These are phyloP conservation scores for Beauveria scarabaeidicola DNA, from an alignment of 2,329 filamentous ascomycete species.

Conservation along the genomic window DNA sequence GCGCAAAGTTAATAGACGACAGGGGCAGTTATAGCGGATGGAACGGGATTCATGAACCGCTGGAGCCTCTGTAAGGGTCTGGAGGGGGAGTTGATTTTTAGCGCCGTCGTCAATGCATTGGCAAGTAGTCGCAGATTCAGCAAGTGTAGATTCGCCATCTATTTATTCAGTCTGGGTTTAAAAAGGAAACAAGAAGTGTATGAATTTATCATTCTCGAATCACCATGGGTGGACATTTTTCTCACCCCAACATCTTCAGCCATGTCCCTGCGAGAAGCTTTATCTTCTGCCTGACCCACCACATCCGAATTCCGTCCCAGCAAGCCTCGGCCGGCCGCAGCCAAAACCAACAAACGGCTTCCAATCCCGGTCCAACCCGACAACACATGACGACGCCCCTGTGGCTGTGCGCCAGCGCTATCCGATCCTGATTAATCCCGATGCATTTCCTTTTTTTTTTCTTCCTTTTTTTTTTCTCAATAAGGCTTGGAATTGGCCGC, in stretches of 20 bases:
- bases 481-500: too few relatives aligned
- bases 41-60: neutral
- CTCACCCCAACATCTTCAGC: neutral
- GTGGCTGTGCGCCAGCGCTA: slow-evolving; percentile 1
- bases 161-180: too few relatives aligned
- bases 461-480: too few relatives aligned
- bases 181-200: too few relatives aligned
- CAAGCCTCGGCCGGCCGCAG: neutral
- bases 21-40: neutral
- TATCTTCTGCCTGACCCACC: neutral
- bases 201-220: too few relatives aligned
- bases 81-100: too few relatives aligned
- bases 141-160: too few relatives aligned
- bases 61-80: neutral
- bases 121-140: too few relatives aligned
- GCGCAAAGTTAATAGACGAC: too few relatives aligned
- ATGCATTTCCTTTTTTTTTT: neutral
- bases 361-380: neutral
- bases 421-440: neutral
- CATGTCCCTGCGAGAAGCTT: neutral
- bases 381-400: slow-evolving; percentile 6
- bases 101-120: too few relatives aligned
- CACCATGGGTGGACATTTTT: neutral
- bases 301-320: slow-evolving; percentile 1
- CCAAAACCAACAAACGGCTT: neutral